A percentile compares a stretch with the other conserved stretches of the same genome.
Evolutionary conservation across 768 basidiomycete species (phyloP).

Genomic region (Clitopilus hobsonii): DNA sequence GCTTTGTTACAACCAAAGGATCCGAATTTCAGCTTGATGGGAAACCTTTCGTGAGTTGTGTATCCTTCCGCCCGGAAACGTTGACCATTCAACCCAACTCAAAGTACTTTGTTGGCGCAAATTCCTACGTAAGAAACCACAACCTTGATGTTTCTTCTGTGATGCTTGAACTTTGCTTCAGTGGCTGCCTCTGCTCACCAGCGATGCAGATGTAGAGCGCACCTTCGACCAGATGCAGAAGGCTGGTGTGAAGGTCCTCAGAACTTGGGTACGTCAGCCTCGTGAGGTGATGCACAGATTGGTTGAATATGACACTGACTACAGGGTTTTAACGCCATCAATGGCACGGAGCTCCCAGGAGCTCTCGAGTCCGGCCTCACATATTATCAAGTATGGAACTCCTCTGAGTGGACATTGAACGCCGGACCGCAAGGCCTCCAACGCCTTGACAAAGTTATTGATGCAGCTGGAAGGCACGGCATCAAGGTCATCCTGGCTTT

Average conservation of each 20-base stretch:
- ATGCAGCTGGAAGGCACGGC: conserved; percentile 42
- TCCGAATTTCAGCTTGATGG: conserved; percentile 41
- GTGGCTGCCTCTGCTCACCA: conserved; percentile 55
- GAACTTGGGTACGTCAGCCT: conserved; percentile 41
- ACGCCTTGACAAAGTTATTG: conserved; percentile 46
- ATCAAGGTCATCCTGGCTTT: conserved; percentile 50
- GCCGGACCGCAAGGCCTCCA: conserved; percentile 50
- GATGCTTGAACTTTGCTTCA: conserved; percentile 12
- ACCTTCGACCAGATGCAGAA: conserved; percentile 45
- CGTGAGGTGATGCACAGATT: neutral
- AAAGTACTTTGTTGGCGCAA: conserved; percentile 46
- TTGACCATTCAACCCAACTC: conserved; percentile 14
- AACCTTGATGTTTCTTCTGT: neutral
- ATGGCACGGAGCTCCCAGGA: conserved; percentile 38
- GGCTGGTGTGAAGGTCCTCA: conserved; percentile 46
- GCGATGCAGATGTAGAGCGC: conserved; percentile 39
- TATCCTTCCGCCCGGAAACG: neutral
- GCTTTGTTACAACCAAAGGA: conserved; percentile 40
- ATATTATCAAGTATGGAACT: conserved; percentile 54
- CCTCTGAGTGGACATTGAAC: conserved; percentile 42
- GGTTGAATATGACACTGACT: neutral
- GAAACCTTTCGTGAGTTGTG: conserved; percentile 39
- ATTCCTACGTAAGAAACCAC: conserved; percentile 38
- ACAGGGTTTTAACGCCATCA: conserved; percentile 41
- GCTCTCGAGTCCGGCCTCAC: conserved; percentile 39